Conservation (phyloP, 345 rosid genomes). For the Rhodamnia argentea region DNA sequence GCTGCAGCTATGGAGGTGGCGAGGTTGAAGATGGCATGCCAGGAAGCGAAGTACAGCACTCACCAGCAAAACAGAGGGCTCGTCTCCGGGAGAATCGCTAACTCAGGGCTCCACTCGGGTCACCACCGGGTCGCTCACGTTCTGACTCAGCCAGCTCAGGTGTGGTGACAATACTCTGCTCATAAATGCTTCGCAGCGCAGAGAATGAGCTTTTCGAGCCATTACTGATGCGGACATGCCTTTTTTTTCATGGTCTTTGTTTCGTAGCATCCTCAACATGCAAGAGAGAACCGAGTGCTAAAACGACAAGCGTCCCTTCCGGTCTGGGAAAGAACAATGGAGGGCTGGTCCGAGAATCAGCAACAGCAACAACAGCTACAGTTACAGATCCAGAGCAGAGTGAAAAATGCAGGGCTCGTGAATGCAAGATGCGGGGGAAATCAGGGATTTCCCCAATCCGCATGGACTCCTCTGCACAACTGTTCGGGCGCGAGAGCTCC, state of each 20-base stretch:
- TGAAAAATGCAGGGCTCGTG: constrained; percentile 8
- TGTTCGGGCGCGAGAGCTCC: constrained; percentile 8
- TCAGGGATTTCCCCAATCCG: constrained; percentile 13
- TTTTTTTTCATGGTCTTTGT: not conserved
- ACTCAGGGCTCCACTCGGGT: not conserved
- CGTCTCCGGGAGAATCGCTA: not conserved
- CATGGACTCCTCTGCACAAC: constrained; percentile 30
- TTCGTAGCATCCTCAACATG: not conserved
- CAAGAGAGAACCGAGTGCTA: constrained; percentile 2
- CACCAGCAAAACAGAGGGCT: not conserved
- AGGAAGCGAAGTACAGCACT: constrained; percentile 4
- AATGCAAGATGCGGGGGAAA: constrained; percentile 9
- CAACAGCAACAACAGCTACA: constrained; percentile 12
- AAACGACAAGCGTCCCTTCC: constrained; percentile 6
- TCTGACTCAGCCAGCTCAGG: not conserved
- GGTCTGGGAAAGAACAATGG: constrained; percentile 9
- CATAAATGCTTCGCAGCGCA: not conserved
- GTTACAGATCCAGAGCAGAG: constrained; percentile 12
- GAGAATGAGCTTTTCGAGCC: not conserved
- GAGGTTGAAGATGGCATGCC: constrained; percentile 28
- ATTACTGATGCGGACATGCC: not conserved
- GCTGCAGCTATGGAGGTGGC: constrained; percentile 79
- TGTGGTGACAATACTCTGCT: not conserved
- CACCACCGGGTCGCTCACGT: not conserved
- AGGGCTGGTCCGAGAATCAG: constrained; percentile 8